phyloP scores from a whole-genome alignment of 2,329 filamentous ascomycete genomes.

The Arachnomyces sp. region DNA sequence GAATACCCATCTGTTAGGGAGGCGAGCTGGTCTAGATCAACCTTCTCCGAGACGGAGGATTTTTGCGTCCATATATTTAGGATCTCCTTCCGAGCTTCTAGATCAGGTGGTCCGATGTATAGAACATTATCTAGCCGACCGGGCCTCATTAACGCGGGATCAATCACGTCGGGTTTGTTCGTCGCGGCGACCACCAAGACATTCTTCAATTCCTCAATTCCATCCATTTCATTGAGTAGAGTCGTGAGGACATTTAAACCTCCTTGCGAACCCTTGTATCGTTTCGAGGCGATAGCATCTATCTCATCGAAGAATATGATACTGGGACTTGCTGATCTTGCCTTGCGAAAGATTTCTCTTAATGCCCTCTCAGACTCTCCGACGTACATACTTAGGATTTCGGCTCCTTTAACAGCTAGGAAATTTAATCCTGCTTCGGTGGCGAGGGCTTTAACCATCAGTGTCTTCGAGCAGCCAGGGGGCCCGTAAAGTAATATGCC shows the following conservation, averaged over 20 bases:
- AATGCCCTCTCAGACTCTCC: constrained; percentile 85
- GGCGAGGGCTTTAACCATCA: constrained; percentile 82
- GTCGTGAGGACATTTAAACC: constrained; percentile 79
- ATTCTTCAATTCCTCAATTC: constrained; percentile 73
- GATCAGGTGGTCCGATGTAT: constrained; percentile 75
- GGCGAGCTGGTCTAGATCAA: constrained; percentile 59
- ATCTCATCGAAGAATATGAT: constrained; percentile 98
- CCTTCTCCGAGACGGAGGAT: constrained; percentile 52
- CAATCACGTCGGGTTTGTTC: constrained; percentile 78
- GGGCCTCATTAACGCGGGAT: constrained; percentile 74
- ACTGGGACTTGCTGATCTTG: constrained; percentile 73
- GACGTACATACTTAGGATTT: constrained; percentile 93
- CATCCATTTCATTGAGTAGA: constrained; percentile 89
- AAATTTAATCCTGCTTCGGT: constrained; percentile 90
- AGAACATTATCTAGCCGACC: constrained; percentile 78
- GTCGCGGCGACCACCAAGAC: constrained; percentile 87
- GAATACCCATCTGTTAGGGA: constrained; percentile 65
- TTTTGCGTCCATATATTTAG: constrained; percentile 58
- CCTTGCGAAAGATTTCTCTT: constrained; percentile 76
- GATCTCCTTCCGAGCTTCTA: constrained; percentile 65
- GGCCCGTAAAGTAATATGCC: constrained; percentile 86
- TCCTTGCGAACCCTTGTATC: constrained; percentile 44
- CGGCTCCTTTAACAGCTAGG: constrained; percentile 85
- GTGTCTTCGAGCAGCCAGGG: constrained; percentile 88
- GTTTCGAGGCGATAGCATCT: constrained; percentile 64